Conservation (phyloP, 805 yeast genomes). For the Lipomyces lipofer region DNA sequence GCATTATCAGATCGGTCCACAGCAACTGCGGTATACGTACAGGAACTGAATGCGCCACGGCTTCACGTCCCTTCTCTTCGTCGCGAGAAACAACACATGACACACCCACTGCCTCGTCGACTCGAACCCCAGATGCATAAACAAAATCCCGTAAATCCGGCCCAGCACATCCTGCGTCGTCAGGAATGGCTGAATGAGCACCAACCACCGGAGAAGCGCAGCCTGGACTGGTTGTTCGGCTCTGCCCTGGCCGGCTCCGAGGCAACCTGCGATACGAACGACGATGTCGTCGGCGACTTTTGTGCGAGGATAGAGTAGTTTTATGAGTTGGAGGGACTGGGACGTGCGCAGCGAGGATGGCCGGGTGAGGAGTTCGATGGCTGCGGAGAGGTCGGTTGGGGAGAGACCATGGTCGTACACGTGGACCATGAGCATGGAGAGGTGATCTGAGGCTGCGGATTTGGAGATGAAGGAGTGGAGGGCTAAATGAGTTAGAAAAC, state of each 20-base stretch:
- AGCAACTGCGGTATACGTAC: neutral
- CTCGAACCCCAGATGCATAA: constrained; percentile 19
- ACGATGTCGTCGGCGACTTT: constrained; percentile 13
- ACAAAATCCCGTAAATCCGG: constrained; percentile 10
- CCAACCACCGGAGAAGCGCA: constrained; percentile 22
- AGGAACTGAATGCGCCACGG: constrained; percentile 29
- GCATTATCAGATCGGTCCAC: no score
- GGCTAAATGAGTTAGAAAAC: neutral
- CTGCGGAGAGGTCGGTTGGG: constrained; percentile 2
- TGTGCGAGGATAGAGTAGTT: constrained; percentile 20
- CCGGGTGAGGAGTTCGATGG: constrained; percentile 8
- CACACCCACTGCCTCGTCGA: constrained; percentile 24
- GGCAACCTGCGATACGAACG: constrained; percentile 12
- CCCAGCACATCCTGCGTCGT: constrained; percentile 2
- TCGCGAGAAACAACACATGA: constrained; percentile 22
- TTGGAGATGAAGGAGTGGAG: constrained; percentile 6
- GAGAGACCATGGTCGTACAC: constrained; percentile 25
- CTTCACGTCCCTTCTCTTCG: constrained; percentile 15
- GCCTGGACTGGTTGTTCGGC: constrained; percentile 14
- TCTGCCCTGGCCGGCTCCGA: constrained; percentile 19
- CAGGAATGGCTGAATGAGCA: constrained; percentile 21
- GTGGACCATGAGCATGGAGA: constrained; percentile 14
- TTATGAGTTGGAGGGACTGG: constrained; percentile 14
- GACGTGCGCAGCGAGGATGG: constrained; percentile 6
- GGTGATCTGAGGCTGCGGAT: constrained; percentile 18